Base-by-base conservation (phyloP, 169 alveolate species). In the Plasmodium chabaudi region DNA sequence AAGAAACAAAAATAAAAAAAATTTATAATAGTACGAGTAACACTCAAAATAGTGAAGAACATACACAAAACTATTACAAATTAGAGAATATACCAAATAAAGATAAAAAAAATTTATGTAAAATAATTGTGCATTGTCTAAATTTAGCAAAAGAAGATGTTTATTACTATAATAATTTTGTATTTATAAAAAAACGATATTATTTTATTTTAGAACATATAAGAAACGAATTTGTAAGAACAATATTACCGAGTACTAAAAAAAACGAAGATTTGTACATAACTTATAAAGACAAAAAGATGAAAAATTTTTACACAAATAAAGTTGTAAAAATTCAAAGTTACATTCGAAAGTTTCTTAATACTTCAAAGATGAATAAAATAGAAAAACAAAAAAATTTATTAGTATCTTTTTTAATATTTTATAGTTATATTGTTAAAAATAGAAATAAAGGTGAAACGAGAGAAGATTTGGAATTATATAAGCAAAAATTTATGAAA, bases 141-240 rank as follows among this genome's bases (percentile, higher is more conserved):
- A 69, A 65, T 42, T 69, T 86, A 55, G 15, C 87, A 17, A 46
- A 59, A 47, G 42, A 34, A 34, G 53, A 86, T 47, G 27, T 64
- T 9, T 46, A 69, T 59, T 70, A 86, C 55, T 86, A 69, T 64
- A 55, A 64, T 5, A 51, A 69, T 46, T 86, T 57, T 57, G 51
- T 86, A 17, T 86, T 86, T 53, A 1, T 86, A 86, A 64, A 57
- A 25, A 86, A 86, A 61, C 47, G 60, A 15, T 51, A 60, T 15
- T 86, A 86, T 39, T 86, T 86, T 21, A 69, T 86, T 70, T 86
- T 86, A 61, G 91, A 69, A 44, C 56, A 51, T 60, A 42, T 70
- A 56, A 86, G 65, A 70, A 46, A 51, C 53, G 72, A 86, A 73
- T 86, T 42, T 59, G 23, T 86, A 57, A 86, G 61, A 70, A 47